These are phyloP conservation scores for Backusella psychrophila DNA, from an alignment of 192 early-diverging fungal species.

Conservation along the genomic window DNA sequence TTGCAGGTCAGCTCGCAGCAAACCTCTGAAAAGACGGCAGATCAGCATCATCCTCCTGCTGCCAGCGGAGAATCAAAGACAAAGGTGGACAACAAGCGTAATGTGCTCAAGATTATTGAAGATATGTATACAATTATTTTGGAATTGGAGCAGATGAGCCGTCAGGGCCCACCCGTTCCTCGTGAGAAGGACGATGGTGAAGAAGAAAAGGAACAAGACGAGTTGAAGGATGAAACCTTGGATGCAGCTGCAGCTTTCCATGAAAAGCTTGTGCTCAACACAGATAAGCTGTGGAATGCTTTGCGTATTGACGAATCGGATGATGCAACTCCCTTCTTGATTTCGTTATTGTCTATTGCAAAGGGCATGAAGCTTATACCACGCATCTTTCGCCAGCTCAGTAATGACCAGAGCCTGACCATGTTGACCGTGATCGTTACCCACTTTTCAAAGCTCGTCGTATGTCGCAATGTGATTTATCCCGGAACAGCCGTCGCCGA, in stretches of 20 bases:
- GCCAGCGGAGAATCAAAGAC: constrained; percentile 15
- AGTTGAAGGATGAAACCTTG: background rate
- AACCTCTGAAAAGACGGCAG: background rate
- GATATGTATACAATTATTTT: constrained; percentile 76
- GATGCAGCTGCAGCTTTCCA: constrained; percentile 38
- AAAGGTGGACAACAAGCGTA: constrained; percentile 36
- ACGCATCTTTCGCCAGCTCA: constrained; percentile 75
- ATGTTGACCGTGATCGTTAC: constrained; percentile 75
- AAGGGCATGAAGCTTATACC: constrained; percentile 93
- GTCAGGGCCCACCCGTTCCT: constrained; percentile 58
- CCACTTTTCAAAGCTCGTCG: constrained; percentile 71
- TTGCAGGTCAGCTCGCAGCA: constrained; percentile 60
- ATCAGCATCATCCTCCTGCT: background rate
- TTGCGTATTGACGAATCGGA: constrained; percentile 47
- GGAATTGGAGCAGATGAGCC: constrained; percentile 79
- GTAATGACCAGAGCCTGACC: constrained; percentile 74
- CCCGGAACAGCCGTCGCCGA: constrained; percentile 31
- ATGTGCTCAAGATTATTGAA: constrained; percentile 71
- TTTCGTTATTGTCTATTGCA: constrained; percentile 74
- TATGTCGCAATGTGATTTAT: constrained; percentile 57
- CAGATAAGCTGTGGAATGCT: constrained; percentile 59
- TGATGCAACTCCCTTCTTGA: constrained; percentile 38
- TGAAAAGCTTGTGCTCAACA: constrained; percentile 44
- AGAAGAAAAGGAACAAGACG: background rate
- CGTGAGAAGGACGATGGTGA: constrained; percentile 44